Percentiles rank a stretch among this genome's conserved stretches.
These are phyloP conservation scores for Paramecium primaurelia DNA, from an alignment of 73 alveolate genomes.

Conservation along the genomic window DNA sequence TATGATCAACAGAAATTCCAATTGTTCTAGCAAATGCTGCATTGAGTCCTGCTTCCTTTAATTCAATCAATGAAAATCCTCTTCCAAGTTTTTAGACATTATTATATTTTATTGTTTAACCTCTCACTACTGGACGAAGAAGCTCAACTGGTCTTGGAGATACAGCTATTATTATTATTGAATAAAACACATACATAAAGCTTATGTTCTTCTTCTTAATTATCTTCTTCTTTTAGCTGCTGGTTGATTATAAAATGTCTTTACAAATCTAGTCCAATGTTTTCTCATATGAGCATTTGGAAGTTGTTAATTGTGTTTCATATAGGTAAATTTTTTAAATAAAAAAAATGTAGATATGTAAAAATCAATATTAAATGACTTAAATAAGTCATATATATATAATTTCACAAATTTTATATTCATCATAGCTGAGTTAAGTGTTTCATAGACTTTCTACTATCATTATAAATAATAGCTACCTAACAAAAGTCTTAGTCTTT, in stretches of 20 bases:
- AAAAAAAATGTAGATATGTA: slow-evolving; percentile 33
- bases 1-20: slow-evolving; percentile 98
- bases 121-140: slow-evolving; percentile 93
- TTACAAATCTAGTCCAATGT: slow-evolving; percentile 90
- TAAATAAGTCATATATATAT: slow-evolving; percentile 41
- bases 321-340: slow-evolving; percentile 36
- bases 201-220: slow-evolving; percentile 68
- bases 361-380: slow-evolving; percentile 7
- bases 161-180: slow-evolving; percentile 68
- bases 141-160: slow-evolving; percentile 81
- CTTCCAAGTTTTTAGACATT: slow-evolving; percentile 83
- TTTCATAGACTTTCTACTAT: not conserved
- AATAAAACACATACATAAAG: slow-evolving; percentile 49
- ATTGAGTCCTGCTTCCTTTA: slow-evolving; percentile 89
- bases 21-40: slow-evolving; percentile 94
- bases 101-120: slow-evolving; percentile 86
- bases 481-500: not conserved
- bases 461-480: not conserved
- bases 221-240: slow-evolving; percentile 87
- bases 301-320: slow-evolving; percentile 79
- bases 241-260: slow-evolving; percentile 95
- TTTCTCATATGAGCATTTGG: slow-evolving; percentile 91
- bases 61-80: slow-evolving; percentile 95
- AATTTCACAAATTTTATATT: not conserved
- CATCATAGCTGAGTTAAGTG: slow-evolving; percentile 8